A percentile compares a stretch with the other conserved stretches of the same genome.
Conservation (phyloP, 164 flowering plant genomes). For the Tinospora cordifolia region DNA sequence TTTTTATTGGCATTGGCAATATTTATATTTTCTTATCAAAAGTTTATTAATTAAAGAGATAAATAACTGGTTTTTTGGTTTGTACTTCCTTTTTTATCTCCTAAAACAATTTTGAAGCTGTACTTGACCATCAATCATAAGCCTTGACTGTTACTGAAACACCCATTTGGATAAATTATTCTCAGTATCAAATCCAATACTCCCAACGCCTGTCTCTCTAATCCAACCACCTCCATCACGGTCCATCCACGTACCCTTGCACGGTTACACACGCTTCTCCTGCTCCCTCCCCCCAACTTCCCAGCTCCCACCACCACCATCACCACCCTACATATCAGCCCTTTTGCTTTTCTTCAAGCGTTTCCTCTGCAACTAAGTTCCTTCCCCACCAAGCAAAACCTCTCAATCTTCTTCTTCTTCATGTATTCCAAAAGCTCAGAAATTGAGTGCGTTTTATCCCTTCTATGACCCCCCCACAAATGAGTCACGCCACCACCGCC, state of each 20-base stretch:
- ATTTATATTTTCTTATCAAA: too few relatives aligned
- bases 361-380: background rate
- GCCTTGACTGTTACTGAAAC: background rate
- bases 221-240: too few relatives aligned
- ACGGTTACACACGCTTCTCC: background rate
- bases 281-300: background rate
- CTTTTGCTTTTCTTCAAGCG: constrained; percentile 1
- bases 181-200: background rate
- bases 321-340: background rate
- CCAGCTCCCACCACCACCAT: background rate
- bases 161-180: background rate
- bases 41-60: too few relatives aligned
- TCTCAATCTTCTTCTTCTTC: background rate
- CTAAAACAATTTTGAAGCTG: too few relatives aligned
- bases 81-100: background rate
- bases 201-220: too few relatives aligned
- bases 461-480: background rate
- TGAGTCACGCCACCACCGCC: constrained; percentile 10
- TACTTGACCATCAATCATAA: background rate
- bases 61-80: background rate
- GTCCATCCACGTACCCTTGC: too few relatives aligned
- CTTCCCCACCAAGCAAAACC: background rate
- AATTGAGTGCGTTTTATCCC: background rate
- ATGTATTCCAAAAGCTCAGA: background rate
- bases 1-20: too few relatives aligned